A percentile compares a stretch with the other conserved stretches of the same genome.
These are phyloP conservation scores for Cryptococcus sp. DNA, from an alignment of 1,284 basidiomycete species.

Conservation along the genomic window DNA sequence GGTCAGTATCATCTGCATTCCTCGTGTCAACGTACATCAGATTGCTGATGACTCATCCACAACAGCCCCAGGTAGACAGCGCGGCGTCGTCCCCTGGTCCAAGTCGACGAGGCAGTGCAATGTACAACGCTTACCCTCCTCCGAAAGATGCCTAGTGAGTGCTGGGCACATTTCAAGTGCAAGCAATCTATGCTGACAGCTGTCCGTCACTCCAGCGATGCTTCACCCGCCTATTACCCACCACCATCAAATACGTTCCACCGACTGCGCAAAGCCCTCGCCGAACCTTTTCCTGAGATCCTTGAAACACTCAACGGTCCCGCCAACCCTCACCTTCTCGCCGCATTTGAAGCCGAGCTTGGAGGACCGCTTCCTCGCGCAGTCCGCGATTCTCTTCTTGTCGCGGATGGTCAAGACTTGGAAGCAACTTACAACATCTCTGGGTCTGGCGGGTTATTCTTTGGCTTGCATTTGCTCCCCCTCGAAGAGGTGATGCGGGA, in stretches of 20 bases:
- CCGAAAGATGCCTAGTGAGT: conserved; percentile 28
- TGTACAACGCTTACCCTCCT: conserved; percentile 25
- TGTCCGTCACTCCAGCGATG: background rate
- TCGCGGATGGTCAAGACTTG: conserved; percentile 82
- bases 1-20: conserved; percentile 10
- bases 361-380: conserved; percentile 75
- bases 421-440: conserved; percentile 72
- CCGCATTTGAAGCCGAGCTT: conserved; percentile 75
- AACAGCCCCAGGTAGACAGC: conserved; percentile 20
- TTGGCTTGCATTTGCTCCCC: conserved; percentile 77
- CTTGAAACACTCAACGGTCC: conserved; percentile 88
- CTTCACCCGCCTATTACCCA: conserved; percentile 59
- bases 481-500: conserved; percentile 88
- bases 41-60: background rate
- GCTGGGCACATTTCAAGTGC: too few species aligned
- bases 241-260: conserved; percentile 75
- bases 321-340: conserved; percentile 70
- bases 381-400: conserved; percentile 79
- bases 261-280: conserved; percentile 72
- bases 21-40: background rate
- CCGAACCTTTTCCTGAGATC: conserved; percentile 80
- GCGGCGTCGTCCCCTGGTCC: conserved; percentile 39
- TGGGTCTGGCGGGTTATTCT: conserved; percentile 68
- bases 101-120: conserved; percentile 31
- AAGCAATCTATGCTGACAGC: conserved; percentile 3